These are phyloP conservation scores for Penicillium digitatum DNA, from an alignment of 2,329 filamentous ascomycete genomes.

Conservation along the genomic window DNA sequence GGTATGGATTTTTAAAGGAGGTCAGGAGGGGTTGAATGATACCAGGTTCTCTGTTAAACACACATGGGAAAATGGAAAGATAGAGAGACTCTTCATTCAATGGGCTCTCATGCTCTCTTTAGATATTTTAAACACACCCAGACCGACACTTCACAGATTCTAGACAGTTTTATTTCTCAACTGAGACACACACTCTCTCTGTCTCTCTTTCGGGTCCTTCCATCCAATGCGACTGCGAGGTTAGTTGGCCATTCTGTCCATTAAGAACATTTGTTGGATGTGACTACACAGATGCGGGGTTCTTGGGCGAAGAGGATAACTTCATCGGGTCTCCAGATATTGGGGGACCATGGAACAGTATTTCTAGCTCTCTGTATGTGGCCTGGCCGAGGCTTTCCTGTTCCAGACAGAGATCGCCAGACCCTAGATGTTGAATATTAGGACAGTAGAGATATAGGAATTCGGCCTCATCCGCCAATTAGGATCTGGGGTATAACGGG, in stretches of 20 bases:
- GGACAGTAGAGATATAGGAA: not conserved
- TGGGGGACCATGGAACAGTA: not conserved
- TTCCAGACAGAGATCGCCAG: constrained; percentile 1
- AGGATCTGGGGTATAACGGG: not conserved
- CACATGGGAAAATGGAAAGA: not conserved
- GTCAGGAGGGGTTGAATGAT: not conserved
- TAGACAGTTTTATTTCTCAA: not conserved
- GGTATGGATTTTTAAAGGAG: not conserved
- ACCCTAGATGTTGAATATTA: not conserved
- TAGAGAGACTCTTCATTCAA: not conserved
- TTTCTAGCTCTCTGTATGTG: not conserved
- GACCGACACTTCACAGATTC: constrained; percentile 10
- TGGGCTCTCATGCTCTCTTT: constrained; percentile 1
- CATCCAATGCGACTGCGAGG: constrained; percentile 19
- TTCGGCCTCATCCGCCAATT: not conserved
- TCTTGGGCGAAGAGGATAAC: not conserved
- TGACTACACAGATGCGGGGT: constrained; percentile 18
- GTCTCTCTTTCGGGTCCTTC: constrained; percentile 15
- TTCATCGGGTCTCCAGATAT: not conserved
- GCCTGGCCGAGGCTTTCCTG: not conserved
- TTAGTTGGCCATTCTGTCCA: constrained; percentile 8
- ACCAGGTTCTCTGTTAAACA: not conserved
- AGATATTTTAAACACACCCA: constrained; percentile 18
- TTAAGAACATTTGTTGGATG: constrained; percentile 7
- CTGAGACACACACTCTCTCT: not conserved